Percentiles rank a stretch among this genome's conserved stretches.
These are phyloP conservation scores for Sporothrix inflata DNA, from an alignment of 2,329 filamentous ascomycete species.

Conservation along the genomic window DNA sequence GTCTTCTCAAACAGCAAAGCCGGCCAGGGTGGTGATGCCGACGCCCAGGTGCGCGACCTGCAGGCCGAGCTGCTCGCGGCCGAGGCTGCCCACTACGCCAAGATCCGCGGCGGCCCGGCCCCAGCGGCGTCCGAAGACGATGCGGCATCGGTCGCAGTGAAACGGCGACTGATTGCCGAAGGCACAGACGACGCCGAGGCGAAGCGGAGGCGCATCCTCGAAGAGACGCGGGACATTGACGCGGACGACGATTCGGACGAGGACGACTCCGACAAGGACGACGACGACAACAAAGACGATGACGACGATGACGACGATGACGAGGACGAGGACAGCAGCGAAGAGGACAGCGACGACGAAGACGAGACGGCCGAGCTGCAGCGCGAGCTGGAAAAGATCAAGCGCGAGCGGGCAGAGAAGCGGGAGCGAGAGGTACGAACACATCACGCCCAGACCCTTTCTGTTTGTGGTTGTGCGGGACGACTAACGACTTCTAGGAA, in stretches of 20 bases:
- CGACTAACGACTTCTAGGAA: slow-evolving; percentile 56
- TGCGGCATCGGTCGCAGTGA: slow-evolving; percentile 40
- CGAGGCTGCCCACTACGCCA: slow-evolving; percentile 84
- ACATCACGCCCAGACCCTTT: too few relatives aligned
- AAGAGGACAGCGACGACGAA: slow-evolving; percentile 71
- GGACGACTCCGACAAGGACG: slow-evolving; percentile 60
- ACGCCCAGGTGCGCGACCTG: slow-evolving; percentile 67
- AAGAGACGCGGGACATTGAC: slow-evolving; percentile 86
- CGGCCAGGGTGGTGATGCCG: slow-evolving; percentile 86
- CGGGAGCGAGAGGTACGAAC: slow-evolving; percentile 68
- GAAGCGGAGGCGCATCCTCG: slow-evolving; percentile 83
- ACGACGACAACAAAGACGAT: slow-evolving; percentile 57
- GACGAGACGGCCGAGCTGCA: slow-evolving; percentile 88
- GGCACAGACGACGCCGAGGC: slow-evolving; percentile 59
- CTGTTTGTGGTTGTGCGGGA: too few relatives aligned
- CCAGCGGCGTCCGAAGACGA: slow-evolving; percentile 46
- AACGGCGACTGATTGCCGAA: slow-evolving; percentile 31
- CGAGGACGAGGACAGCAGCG: slow-evolving; percentile 60
- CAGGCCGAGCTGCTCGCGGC: slow-evolving; percentile 87
- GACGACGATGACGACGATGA: slow-evolving; percentile 73
- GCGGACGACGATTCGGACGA: slow-evolving; percentile 65
- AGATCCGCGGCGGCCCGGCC: slow-evolving; percentile 68
- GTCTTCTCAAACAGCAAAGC: slow-evolving; percentile 58
- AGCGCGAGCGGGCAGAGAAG: slow-evolving; percentile 79
- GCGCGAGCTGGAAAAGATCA: slow-evolving; percentile 92